These are phyloP conservation scores for Rhynchospora tenuis DNA, from an alignment of 176 grass and related monocot genomes.

Conservation along the genomic window DNA sequence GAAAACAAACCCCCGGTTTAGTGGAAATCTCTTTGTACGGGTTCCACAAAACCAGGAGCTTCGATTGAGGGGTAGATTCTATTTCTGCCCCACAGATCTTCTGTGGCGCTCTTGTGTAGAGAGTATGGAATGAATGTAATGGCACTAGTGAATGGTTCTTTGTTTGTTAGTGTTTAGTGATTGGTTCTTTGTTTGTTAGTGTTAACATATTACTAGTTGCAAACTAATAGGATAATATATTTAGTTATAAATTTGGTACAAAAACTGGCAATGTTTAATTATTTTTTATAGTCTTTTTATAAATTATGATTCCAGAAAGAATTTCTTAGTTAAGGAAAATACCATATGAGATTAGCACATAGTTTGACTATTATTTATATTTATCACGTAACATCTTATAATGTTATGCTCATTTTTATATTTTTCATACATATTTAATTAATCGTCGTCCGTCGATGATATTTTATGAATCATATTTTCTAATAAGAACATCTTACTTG, in stretches of 20 bases:
- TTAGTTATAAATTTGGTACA: neutral
- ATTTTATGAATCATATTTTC: too few relatives aligned
- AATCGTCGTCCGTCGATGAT: too few relatives aligned
- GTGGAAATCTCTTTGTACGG: constrained; percentile 29
- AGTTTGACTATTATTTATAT: neutral
- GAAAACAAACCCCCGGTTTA: constrained; percentile 12
- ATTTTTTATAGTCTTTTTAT: too few relatives aligned
- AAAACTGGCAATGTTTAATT: neutral
- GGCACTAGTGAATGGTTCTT: neutral
- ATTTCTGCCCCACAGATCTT: neutral
- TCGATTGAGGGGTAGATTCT: neutral
- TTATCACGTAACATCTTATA: neutral
- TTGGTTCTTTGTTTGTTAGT: neutral
- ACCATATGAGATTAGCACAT: neutral
- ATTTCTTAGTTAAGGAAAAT: too few relatives aligned
- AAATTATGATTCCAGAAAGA: too few relatives aligned
- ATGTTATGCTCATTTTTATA: too few relatives aligned
- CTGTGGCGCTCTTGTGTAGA: neutral
- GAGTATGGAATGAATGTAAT: neutral
- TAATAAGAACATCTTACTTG: too few relatives aligned
- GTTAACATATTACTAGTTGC: neutral
- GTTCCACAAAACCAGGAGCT: constrained; percentile 55
- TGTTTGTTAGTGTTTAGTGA: neutral
- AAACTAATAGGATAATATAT: neutral
- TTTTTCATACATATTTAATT: too few relatives aligned